phyloP scores from a whole-genome alignment of 1,284 basidiomycete genomes.

The Agaricales sp. region DNA sequence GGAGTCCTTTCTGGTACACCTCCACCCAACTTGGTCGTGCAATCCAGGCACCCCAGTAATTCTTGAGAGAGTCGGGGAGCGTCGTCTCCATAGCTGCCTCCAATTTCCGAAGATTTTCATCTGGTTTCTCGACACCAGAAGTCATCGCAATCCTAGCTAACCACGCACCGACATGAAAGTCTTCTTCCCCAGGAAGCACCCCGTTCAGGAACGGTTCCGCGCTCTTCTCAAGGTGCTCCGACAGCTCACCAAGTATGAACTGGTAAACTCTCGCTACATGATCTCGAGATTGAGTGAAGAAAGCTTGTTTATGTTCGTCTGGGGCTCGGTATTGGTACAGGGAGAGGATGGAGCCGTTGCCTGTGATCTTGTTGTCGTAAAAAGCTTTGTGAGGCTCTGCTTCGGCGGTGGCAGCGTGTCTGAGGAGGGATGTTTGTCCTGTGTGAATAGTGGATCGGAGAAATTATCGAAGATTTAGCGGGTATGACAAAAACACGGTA shows the following conservation, averaged over 20 bases:
- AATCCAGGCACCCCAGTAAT: conserved; percentile 40
- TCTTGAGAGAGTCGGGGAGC: conserved; percentile 27
- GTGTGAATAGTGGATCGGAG: not conserved
- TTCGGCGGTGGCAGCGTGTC: conserved; percentile 28
- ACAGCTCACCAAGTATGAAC: conserved; percentile 23
- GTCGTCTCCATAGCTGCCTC: conserved; percentile 29
- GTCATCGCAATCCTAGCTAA: conserved; percentile 33
- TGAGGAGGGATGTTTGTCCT: conserved; percentile 34
- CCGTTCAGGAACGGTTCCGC: conserved; percentile 35
- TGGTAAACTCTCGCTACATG: conserved; percentile 28
- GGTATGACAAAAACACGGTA: conserved; percentile 7
- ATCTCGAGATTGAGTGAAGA: conserved; percentile 27
- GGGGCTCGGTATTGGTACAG: conserved; percentile 31
- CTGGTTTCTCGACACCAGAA: conserved; percentile 22
- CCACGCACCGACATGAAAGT: conserved; percentile 45
- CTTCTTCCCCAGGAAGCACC: conserved; percentile 36
- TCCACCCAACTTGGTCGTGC: conserved; percentile 47
- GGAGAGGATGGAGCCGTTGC: conserved; percentile 35
- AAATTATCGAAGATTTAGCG: not conserved
- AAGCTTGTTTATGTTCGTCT: conserved; percentile 24
- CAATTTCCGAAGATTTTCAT: conserved; percentile 25
- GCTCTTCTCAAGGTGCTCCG: not conserved
- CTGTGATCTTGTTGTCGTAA: conserved; percentile 38
- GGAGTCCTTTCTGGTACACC: conserved; percentile 37
- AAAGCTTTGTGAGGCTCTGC: conserved; percentile 38